Conservation (phyloP, 1,139 yeast genomes). For the Sugiyamaella sp. region DNA sequence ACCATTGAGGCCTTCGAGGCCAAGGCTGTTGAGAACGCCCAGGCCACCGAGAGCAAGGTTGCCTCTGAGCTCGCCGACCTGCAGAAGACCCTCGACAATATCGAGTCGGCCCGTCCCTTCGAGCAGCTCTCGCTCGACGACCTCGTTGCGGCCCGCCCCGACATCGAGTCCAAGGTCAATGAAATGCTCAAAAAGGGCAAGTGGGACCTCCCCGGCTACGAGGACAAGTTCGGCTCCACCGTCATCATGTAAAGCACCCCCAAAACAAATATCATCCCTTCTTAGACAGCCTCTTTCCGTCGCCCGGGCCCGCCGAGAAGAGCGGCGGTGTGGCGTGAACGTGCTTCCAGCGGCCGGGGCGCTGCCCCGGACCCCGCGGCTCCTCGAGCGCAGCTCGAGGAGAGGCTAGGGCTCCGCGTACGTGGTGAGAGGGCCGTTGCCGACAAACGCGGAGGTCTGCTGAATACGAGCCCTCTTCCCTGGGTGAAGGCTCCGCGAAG, state of each 20-base stretch:
- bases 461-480: too few relatives aligned
- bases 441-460: too few relatives aligned
- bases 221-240: constrained; percentile 95
- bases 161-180: constrained; percentile 91
- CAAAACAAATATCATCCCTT: constrained; percentile 1
- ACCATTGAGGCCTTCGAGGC: constrained; percentile 92
- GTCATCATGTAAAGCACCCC: constrained; percentile 72
- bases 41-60: constrained; percentile 88
- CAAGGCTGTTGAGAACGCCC: constrained; percentile 95
- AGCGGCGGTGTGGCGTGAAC: too few relatives aligned
- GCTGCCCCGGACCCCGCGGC: neutral
- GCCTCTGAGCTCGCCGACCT: constrained; percentile 82
- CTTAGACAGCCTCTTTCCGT: neutral
- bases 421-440: too few relatives aligned
- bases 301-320: too few relatives aligned
- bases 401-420: too few relatives aligned
- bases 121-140: constrained; percentile 96
- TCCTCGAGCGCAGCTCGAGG: neutral
- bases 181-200: constrained; percentile 96
- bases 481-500: too few relatives aligned
- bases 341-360: constrained; percentile 2
- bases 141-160: constrained; percentile 93
- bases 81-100: constrained; percentile 86
- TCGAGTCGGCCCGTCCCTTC: constrained; percentile 96
- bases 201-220: constrained; percentile 98